Percentiles rank a stretch among this genome's conserved stretches.
These are phyloP conservation scores for Gyromitra esculenta DNA, from an alignment of 2,329 filamentous ascomycete genomes.

Conservation along the genomic window DNA sequence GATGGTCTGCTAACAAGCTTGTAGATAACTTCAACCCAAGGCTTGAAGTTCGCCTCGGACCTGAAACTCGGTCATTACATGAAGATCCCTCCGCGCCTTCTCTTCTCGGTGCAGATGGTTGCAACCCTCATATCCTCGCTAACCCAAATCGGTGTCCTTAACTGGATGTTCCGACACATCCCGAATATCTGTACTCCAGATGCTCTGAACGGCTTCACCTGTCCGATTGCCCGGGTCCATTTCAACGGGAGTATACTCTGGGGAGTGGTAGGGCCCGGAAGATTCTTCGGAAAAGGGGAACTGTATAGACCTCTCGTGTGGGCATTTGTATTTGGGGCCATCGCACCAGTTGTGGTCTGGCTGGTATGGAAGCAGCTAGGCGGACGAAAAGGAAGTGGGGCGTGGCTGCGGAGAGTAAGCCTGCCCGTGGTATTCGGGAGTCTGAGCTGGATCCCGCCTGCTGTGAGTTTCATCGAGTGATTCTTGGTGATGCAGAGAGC, in stretches of 20 bases:
- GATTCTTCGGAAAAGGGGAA: slow-evolving; percentile 81
- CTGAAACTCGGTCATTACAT: slow-evolving; percentile 89
- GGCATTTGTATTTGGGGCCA: slow-evolving; percentile 80
- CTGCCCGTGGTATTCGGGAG: slow-evolving; percentile 84
- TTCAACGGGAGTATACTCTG: slow-evolving; percentile 91
- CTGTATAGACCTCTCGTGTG: slow-evolving; percentile 81
- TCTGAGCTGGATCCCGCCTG: slow-evolving; percentile 86
- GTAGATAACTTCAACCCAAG: slow-evolving; percentile 81
- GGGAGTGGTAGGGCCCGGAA: slow-evolving; percentile 83
- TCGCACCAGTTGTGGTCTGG: slow-evolving; percentile 79
- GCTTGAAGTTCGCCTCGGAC: slow-evolving; percentile 87
- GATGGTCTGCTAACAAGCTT: slow-evolving; percentile 5
- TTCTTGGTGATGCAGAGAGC: background rate
- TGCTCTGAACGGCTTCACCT: slow-evolving; percentile 88
- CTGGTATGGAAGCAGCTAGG: slow-evolving; percentile 63
- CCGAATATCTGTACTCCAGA: slow-evolving; percentile 78
- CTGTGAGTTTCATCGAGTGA: slow-evolving; percentile 59
- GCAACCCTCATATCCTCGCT: slow-evolving; percentile 79
- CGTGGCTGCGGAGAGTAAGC: slow-evolving; percentile 75
- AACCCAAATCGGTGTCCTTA: slow-evolving; percentile 83
- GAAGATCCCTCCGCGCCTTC: slow-evolving; percentile 82
- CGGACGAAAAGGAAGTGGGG: slow-evolving; percentile 19
- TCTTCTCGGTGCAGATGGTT: slow-evolving; percentile 80
- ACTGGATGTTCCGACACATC: slow-evolving; percentile 88
- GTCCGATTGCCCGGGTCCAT: slow-evolving; percentile 84